A percentile compares a stretch with the other conserved stretches of the same genome.
phyloP scores from a whole-genome alignment of 2,329 filamentous ascomycete species.

The Immersiporthe knoxdaviesiana region DNA sequence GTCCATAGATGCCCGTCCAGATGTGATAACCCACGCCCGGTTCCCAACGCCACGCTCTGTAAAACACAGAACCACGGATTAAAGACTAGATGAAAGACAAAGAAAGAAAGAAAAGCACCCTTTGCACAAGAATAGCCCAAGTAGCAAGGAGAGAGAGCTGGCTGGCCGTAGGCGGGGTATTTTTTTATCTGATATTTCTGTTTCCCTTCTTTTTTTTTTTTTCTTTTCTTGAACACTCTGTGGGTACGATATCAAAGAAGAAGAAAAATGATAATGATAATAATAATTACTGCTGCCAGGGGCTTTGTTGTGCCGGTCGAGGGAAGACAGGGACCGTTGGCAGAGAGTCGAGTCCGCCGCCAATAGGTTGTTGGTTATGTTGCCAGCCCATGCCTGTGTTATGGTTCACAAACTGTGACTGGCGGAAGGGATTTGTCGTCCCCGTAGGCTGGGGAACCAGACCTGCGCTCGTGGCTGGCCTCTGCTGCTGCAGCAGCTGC shows the following conservation, averaged over 20 bases:
- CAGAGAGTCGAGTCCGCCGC: constrained; percentile 78
- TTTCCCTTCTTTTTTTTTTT: not conserved
- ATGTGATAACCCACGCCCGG: not conserved
- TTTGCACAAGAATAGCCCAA: not conserved
- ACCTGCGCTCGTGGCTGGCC: constrained; percentile 51
- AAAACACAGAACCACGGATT: constrained; percentile 30
- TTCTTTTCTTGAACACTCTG: constrained; percentile 8
- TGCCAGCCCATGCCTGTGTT: constrained; percentile 90
- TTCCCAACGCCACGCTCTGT: constrained; percentile 37
- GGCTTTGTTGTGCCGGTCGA: constrained; percentile 67
- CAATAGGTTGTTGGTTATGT: constrained; percentile 73
- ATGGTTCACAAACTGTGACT: constrained; percentile 88
- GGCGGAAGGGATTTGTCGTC: constrained; percentile 92
- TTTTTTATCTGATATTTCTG: not conserved
- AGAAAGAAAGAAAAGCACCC: too few species aligned
- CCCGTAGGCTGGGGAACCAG: constrained; percentile 79
- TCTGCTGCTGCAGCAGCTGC: constrained; percentile 42
- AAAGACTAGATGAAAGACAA: constrained; percentile 8
- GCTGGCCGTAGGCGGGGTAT: not conserved
- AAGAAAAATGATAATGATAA: too few species aligned
- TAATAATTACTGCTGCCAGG: constrained; percentile 57
- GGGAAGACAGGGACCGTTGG: constrained; percentile 86
- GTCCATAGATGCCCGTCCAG: not conserved
- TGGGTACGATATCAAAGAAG: constrained; percentile 14
- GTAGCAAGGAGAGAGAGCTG: not conserved